Evolutionary conservation across 768 basidiomycete genomes (phyloP).

Genomic region (Inosperma sp.): DNA sequence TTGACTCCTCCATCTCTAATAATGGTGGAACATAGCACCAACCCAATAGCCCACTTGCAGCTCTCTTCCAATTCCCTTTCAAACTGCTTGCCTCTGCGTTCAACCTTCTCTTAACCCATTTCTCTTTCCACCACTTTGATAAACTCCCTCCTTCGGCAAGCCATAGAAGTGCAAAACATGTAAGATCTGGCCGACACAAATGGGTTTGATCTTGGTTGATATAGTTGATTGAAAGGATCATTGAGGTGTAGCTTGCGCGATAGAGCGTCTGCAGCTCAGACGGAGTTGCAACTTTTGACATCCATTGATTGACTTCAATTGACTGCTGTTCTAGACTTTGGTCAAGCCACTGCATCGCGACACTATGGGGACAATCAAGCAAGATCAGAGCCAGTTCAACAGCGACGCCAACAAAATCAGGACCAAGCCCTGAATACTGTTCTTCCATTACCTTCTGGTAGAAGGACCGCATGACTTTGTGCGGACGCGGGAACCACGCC

Average conservation of each 20-base stretch:
- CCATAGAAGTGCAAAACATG: constrained; percentile 13
- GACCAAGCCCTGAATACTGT: constrained; percentile 9
- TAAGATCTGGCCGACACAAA: constrained; percentile 9
- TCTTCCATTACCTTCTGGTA: constrained; percentile 15
- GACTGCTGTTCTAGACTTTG: constrained; percentile 7
- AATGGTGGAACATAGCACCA: constrained; percentile 1
- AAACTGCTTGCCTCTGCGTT: constrained; percentile 3
- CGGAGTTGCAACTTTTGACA: neutral
- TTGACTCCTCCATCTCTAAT: too few species aligned
- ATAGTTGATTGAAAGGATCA: constrained; percentile 15
- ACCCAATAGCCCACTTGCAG: constrained; percentile 11
- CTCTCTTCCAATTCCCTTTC: constrained; percentile 11
- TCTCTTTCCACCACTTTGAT: constrained; percentile 10
- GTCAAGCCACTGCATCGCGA: constrained; percentile 6
- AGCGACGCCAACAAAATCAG: constrained; percentile 11
- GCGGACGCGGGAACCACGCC: constrained; percentile 11
- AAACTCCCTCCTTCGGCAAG: constrained; percentile 4
- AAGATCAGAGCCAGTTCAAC: constrained; percentile 12
- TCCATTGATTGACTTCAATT: neutral
- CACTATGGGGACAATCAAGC: constrained; percentile 8
- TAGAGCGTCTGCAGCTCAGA: constrained; percentile 7
- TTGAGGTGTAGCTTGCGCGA: constrained; percentile 11
- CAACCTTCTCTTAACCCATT: constrained; percentile 9
- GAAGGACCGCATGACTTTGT: constrained; percentile 15
- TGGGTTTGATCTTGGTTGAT: neutral